Evolutionary conservation across 805 yeast species (phyloP).

Genomic region (Starmera quercuum): DNA sequence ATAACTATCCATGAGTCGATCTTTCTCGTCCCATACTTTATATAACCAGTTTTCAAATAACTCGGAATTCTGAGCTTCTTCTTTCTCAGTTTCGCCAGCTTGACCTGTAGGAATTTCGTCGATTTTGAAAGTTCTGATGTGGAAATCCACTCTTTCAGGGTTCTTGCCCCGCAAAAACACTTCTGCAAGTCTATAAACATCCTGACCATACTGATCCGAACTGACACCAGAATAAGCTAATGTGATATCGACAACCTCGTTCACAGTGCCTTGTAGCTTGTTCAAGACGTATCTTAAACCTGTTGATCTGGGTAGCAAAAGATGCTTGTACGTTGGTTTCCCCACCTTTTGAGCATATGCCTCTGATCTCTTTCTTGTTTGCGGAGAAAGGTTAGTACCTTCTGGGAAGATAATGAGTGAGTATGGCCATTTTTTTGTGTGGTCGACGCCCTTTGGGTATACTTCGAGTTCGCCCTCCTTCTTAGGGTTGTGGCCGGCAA

Average conservation of each 20-base stretch:
- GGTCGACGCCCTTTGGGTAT: background rate
- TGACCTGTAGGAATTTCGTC: slow-evolving; percentile 58
- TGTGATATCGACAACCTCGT: slow-evolving; percentile 72
- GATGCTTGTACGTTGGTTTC: slow-evolving; percentile 45
- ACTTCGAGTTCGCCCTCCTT: slow-evolving; percentile 9
- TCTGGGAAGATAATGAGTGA: slow-evolving; percentile 84
- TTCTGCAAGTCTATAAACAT: slow-evolving; percentile 54
- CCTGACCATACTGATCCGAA: slow-evolving; percentile 66
- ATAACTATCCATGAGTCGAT: slow-evolving; percentile 55
- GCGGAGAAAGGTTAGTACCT: slow-evolving; percentile 77
- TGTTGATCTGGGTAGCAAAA: slow-evolving; percentile 74
- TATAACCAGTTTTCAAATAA: slow-evolving; percentile 71
- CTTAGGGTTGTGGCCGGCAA: slow-evolving; percentile 20
- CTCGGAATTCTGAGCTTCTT: slow-evolving; percentile 28
- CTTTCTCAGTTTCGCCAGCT: slow-evolving; percentile 37
- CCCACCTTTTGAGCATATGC: slow-evolving; percentile 48
- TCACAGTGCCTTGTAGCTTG: slow-evolving; percentile 43
- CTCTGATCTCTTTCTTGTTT: slow-evolving; percentile 52
- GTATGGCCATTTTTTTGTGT: slow-evolving; percentile 42
- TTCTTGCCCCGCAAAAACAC: slow-evolving; percentile 65
- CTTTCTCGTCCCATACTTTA: slow-evolving; percentile 72
- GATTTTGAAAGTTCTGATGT: slow-evolving; percentile 51
- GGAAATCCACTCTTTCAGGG: slow-evolving; percentile 59
- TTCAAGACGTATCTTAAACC: slow-evolving; percentile 67
- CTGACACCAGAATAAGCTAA: slow-evolving; percentile 72